phyloP scores from a whole-genome alignment of 352 stramenopile species.

The Halophytophthora polymorphica region DNA sequence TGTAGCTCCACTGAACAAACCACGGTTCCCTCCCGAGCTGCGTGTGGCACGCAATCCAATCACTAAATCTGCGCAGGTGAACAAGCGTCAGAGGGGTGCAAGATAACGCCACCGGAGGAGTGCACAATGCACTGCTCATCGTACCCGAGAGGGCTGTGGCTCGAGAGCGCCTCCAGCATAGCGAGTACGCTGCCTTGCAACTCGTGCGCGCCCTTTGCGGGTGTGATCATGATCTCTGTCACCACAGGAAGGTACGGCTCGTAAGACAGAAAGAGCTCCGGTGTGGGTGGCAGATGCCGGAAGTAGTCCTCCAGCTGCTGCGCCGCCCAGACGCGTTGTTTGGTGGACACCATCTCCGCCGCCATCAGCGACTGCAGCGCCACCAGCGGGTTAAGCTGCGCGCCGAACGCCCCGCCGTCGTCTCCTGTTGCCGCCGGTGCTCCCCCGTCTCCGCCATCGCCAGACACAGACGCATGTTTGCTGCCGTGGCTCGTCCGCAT shows the following conservation, averaged over 20 bases:
- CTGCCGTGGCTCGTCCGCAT: slow-evolving; percentile 1
- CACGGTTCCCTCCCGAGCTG: slow-evolving; percentile 38
- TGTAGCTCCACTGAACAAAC: slow-evolving; percentile 51
- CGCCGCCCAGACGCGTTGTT: slow-evolving; percentile 41
- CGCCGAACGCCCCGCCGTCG: neutral
- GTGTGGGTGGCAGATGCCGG: slow-evolving; percentile 15
- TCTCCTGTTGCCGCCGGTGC: neutral
- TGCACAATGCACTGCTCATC: neutral
- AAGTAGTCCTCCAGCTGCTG: slow-evolving; percentile 47
- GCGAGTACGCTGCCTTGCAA: slow-evolving; percentile 34
- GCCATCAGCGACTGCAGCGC: slow-evolving; percentile 46
- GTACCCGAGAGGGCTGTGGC: slow-evolving; percentile 37
- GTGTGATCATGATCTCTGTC: slow-evolving; percentile 29
- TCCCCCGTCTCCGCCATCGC: slow-evolving; percentile 1
- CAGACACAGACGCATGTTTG: neutral
- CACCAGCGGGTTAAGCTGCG: slow-evolving; percentile 35
- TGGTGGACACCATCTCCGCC: slow-evolving; percentile 27
- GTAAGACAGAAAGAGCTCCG: slow-evolving; percentile 34
- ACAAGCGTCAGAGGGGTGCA: neutral
- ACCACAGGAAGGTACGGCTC: slow-evolving; percentile 49
- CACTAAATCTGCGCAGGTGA: slow-evolving; percentile 19
- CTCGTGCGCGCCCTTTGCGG: slow-evolving; percentile 27
- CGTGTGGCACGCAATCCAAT: slow-evolving; percentile 49
- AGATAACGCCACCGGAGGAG: neutral
- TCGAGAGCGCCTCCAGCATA: slow-evolving; percentile 37